These are phyloP conservation scores for Leishmania guyanensis DNA, from an alignment of 208 protist species.

Conservation along the genomic window DNA sequence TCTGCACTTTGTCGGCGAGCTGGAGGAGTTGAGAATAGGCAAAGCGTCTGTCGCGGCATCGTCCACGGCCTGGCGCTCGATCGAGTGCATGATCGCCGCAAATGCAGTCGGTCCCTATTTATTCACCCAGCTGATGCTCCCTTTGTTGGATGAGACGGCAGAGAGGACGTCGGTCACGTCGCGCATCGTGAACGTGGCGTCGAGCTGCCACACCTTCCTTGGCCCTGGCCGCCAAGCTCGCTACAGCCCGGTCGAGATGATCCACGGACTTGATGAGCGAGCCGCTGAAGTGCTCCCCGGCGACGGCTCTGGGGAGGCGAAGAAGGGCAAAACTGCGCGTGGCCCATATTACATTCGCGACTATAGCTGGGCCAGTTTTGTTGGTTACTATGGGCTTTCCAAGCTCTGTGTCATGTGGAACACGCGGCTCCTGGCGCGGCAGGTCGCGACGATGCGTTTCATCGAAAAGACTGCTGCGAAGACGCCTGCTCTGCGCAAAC, in stretches of 20 bases:
- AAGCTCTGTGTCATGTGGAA: conserved; percentile 90
- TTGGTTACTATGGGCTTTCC: conserved; percentile 86
- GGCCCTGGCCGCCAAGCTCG: conserved; percentile 28
- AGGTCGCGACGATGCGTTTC: conserved; percentile 45
- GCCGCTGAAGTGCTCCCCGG: conserved; percentile 17
- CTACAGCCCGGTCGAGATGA: conserved; percentile 63
- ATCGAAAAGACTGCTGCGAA: conserved; percentile 6
- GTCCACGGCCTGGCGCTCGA: conserved; percentile 29
- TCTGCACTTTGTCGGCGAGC: conserved; percentile 34
- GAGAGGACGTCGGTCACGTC: conserved; percentile 58
- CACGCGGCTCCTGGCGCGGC: conserved; percentile 63
- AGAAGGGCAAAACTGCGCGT: neutral
- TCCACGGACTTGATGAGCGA: conserved; percentile 44
- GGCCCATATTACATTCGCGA: conserved; percentile 35
- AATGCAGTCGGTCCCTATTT: conserved; percentile 83
- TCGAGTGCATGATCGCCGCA: conserved; percentile 83
- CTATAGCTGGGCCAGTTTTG: conserved; percentile 66
- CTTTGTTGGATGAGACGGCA: conserved; percentile 64
- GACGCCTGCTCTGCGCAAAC: neutral
- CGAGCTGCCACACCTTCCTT: conserved; percentile 85
- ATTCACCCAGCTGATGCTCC: conserved; percentile 76
- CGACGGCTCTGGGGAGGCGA: neutral
- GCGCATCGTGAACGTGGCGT: conserved; percentile 86
- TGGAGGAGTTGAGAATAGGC: conserved; percentile 18
- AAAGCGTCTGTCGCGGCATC: conserved; percentile 15